Percentiles rank a stretch among this genome's conserved stretches.
Conservation (phyloP, 768 basidiomycete species). For the Boletus pseudopeckii region DNA sequence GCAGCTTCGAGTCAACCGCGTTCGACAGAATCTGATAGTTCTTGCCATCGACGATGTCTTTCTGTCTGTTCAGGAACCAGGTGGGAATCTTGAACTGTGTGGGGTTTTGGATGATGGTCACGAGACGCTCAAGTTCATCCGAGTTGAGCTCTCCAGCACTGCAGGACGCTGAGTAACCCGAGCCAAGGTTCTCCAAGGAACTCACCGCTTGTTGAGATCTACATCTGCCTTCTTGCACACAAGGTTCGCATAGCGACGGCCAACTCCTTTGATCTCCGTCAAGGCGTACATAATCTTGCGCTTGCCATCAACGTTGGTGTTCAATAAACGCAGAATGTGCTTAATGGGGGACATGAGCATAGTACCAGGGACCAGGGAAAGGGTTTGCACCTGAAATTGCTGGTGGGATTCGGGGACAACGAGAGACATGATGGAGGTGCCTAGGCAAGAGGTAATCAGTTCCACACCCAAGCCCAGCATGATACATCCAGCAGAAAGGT, state of each 20-base stretch:
- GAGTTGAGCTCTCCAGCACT: slow-evolving; percentile 99
- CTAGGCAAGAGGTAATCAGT: slow-evolving; percentile 16
- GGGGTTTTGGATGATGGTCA: slow-evolving; percentile 99
- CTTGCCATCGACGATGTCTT: slow-evolving; percentile 97
- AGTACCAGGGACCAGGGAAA: neutral
- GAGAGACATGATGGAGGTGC: slow-evolving; percentile 74
- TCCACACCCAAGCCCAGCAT: slow-evolving; percentile 2
- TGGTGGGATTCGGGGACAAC: slow-evolving; percentile 93
- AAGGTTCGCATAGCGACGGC: slow-evolving; percentile 96
- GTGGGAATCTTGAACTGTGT: slow-evolving; percentile 99
- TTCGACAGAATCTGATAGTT: slow-evolving; percentile 95
- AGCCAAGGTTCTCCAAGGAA: slow-evolving; percentile 3
- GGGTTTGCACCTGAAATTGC: slow-evolving; percentile 78
- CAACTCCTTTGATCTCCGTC: slow-evolving; percentile 99
- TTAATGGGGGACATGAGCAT: slow-evolving; percentile 32
- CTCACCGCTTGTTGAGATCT: slow-evolving; percentile 96
- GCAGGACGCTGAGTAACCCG: slow-evolving; percentile 10
- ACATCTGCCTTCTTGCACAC: slow-evolving; percentile 99
- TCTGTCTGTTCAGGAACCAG: slow-evolving; percentile 99
- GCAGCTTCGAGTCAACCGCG: slow-evolving; percentile 94
- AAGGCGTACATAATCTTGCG: slow-evolving; percentile 99
- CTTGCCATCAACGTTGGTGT: slow-evolving; percentile 99
- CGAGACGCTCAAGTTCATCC: slow-evolving; percentile 97
- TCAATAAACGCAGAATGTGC: slow-evolving; percentile 99
- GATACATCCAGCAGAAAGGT: slow-evolving; percentile 21